Evolutionary conservation across 106 monocot species (phyloP), one percentile per base, ranked within the genome.

Genomic region (Narthecium ossifragum): DNA sequence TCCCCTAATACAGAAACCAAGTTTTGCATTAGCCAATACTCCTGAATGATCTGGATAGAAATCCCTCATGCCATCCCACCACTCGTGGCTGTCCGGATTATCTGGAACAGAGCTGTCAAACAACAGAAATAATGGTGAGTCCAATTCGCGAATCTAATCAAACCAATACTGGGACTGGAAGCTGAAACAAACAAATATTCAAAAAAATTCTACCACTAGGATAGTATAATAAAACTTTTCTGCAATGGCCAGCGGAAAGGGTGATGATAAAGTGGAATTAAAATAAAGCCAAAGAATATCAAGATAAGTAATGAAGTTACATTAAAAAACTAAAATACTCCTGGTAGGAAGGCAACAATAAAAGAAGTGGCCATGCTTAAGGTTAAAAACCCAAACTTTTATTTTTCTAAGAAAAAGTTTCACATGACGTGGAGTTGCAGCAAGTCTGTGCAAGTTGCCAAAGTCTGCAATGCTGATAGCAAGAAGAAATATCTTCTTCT

Each of bases 61-160:
- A n/a, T n/a, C 58, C n/a, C 8, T 64, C 36, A 64, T 14, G 64
- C 64, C 34, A 36, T 36, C 34, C 64, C 64, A 17, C 64, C 51
- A 37, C 64, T 38, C 20, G 64, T 64, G 17, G 64, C 64, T 1
- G 51, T 64, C 36, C 64, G 15, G 49, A 64, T 64, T 51, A 64
- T 51, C 64, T 64, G 64, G 27, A 64, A 64, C 2, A 64, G 36
- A 51, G 64, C 64, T 64, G 34, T 52, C 1, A 37, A 50, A 13
- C 8, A 31, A 51, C 21, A 29, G 2, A 46, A 57, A 38, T 22
- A 4, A 25, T n/a, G 17, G 30, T 28, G 53, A 53, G 30, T 53
- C 58, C 34, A 37, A 58, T 25, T 22, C 31, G 8, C 8, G 5
- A 12, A 11, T 2, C 8, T 13, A 31, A 55, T 28, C 31, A 56